Conservation (phyloP, 148 eudicot species). For the Nyssa sinensis region DNA sequence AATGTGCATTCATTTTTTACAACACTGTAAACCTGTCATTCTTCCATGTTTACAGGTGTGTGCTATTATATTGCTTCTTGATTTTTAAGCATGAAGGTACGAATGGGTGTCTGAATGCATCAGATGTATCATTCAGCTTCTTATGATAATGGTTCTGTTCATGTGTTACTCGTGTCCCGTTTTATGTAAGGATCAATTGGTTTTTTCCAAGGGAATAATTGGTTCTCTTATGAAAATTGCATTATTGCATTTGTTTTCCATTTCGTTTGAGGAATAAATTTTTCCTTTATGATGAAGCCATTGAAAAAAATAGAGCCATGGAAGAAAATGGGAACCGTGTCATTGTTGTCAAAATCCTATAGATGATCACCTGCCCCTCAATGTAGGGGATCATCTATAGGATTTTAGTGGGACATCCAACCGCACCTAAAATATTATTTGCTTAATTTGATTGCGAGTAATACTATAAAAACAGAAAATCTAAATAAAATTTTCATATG, state of each 20-base stretch:
- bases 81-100: neutral
- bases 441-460: too few relatives aligned
- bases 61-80: neutral
- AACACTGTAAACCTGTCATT: slow-evolving; percentile 82
- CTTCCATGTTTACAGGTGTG: slow-evolving; percentile 96
- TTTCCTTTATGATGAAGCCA: neutral
- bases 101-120: neutral
- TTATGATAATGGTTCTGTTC: neutral
- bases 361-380: neutral
- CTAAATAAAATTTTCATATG: too few relatives aligned
- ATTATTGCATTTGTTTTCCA: neutral
- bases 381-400: too few relatives aligned
- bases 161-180: neutral
- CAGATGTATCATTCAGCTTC: neutral
- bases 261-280: neutral
- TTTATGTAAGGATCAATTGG: neutral
- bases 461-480: too few relatives aligned
- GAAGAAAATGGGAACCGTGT: neutral
- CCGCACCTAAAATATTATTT: neutral
- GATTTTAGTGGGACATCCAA: too few relatives aligned
- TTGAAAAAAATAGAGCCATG: neutral
- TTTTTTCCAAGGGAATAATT: neutral
- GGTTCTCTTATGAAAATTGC: neutral
- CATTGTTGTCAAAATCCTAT: neutral
- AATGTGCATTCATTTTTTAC: slow-evolving; percentile 97